Conservation (phyloP, 495 filamentous ascomycete genomes). For the Chaetomium fimeti region DNA sequence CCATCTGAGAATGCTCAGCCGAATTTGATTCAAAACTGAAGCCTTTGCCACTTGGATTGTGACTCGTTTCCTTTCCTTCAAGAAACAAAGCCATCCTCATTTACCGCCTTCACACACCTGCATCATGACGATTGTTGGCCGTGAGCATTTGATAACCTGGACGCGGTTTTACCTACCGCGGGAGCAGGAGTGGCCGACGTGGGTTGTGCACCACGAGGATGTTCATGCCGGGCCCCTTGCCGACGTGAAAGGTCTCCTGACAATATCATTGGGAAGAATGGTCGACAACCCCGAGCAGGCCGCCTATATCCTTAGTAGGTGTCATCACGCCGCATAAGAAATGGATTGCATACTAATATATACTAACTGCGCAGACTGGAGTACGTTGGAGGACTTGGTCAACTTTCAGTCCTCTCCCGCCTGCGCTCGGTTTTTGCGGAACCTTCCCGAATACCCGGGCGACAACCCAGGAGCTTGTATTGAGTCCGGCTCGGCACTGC, state of each 20-base stretch:
- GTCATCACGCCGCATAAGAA: not conserved
- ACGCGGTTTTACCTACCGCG: slow-evolving; percentile 7
- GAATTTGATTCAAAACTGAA: no score
- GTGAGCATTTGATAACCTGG: slow-evolving; percentile 1
- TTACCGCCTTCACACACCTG: not conserved
- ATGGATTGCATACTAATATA: not conserved
- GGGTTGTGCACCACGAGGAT: not conserved
- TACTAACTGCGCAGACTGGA: slow-evolving; percentile 1
- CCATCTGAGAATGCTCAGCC: no score
- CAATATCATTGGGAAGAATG: not conserved
- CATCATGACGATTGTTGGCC: not conserved
- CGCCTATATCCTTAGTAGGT: not conserved
- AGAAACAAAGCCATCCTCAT: not conserved
- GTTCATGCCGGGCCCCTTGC: not conserved
- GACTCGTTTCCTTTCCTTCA: no score
- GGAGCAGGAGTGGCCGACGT: slow-evolving; percentile 11
- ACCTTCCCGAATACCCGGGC: not conserved
- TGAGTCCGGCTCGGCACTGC: slow-evolving; percentile 2
- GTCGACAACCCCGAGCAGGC: slow-evolving; percentile 3
- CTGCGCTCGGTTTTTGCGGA: slow-evolving; percentile 3
- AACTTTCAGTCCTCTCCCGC: slow-evolving; percentile 5
- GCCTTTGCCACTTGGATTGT: no score
- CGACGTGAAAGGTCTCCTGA: not conserved
- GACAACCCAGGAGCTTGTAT: not conserved
- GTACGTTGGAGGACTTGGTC: not conserved